Conservation (phyloP, 345 rosid genomes). For the Eucalyptus curtisii region DNA sequence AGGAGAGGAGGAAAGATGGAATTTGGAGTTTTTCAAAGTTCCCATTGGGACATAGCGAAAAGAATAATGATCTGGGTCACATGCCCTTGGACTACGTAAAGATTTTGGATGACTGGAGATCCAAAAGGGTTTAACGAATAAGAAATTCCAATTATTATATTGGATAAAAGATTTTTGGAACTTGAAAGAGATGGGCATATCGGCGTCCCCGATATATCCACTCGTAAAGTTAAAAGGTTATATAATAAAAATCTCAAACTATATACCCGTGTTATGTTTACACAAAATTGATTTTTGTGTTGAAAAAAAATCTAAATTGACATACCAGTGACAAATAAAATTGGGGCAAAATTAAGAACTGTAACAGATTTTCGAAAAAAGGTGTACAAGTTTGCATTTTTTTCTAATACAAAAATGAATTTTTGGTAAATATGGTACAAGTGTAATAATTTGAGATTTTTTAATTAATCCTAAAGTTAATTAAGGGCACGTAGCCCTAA, state of each 20-base stretch:
- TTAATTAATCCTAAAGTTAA: not conserved
- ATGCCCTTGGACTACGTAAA: not conserved
- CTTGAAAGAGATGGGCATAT: not conserved
- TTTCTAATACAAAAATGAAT: not conserved
- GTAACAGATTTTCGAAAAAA: not conserved
- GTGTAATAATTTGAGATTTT: not conserved
- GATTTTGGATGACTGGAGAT: not conserved
- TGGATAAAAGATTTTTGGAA: not conserved
- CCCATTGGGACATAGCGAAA: not conserved
- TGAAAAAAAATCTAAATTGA: not conserved
- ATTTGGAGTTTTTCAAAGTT: not conserved
- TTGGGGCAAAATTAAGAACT: accelerated
- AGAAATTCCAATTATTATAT: not conserved
- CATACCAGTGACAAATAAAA: not conserved
- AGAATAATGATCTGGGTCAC: not conserved
- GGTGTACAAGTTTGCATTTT: not conserved
- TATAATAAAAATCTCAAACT: not conserved
- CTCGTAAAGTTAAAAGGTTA: not conserved
- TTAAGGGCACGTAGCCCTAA: not conserved
- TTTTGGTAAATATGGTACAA: accelerated
- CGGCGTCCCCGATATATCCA: not conserved
- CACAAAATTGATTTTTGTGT: not conserved
- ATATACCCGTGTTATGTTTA: accelerated
- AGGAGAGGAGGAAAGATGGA: too few species aligned
- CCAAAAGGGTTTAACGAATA: not conserved